Evolutionary conservation across 768 basidiomycete genomes (phyloP), one percentile per base, ranked within the genome.

Genomic region (Tylopilus rubrobrunneus): DNA sequence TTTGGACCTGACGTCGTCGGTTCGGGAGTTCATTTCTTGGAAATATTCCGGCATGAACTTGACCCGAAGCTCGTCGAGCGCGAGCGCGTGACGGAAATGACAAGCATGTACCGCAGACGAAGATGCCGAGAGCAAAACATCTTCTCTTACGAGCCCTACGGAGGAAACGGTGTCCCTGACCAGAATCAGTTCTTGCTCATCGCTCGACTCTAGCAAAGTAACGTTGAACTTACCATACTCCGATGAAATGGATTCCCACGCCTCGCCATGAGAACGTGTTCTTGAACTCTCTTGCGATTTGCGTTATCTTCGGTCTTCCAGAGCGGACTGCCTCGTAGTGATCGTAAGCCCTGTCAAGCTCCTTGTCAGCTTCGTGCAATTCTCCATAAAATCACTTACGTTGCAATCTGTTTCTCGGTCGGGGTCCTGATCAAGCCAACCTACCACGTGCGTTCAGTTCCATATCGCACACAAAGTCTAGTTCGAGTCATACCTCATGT

Each of bases 201-300:
- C 4, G 8, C 31, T 19, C 31, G 25, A 36, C 5, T 2, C 15
- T 19, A 5, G 4, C 10, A 19, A 4, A 6, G 14, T 19, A n/a
- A 14, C 14, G 19, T 3, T 9, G 5, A 12, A 14, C 6, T 27
- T 27, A 51, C 49, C 49, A 51, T 5, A 43, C 49, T 43, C 49
- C 49, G 11, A 51, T 19, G 17, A 51, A 51, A 17, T 51, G 50
- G 2, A 37, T 43, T 29, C 34, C 28, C 11, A 50, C 1, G 12
- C 25, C 50, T 10, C 28, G 4, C 50, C 42, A 34, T 4, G 33
- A 51, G 8, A 76, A 78, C 0, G 75, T 70, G 25, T 68, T 67
- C 65, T 77, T 78, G 66, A 78, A 79, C 8, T 40, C 59, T 49
- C 14, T 51, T 12, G 42, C 56, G 19, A 44, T 52, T 34, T 40